Evolutionary conservation across 75 land plant species (phyloP), one percentile per base, ranked within the genome.

Genomic region (Pinus taeda): DNA sequence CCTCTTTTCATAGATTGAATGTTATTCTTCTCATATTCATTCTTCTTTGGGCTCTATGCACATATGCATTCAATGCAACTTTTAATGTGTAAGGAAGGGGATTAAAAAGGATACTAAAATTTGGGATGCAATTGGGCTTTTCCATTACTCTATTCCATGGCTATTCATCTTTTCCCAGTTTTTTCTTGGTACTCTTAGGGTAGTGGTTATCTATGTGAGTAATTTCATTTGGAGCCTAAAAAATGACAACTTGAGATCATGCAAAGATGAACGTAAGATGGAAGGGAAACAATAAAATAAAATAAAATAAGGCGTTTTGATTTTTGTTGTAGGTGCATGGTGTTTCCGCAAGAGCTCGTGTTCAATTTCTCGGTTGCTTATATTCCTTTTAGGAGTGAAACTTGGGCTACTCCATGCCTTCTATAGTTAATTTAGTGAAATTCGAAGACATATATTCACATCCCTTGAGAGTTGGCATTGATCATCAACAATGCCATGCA

Each of bases 91-190:
- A 17, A 87, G 84, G 57, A 77, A 82, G 80, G 81, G 86, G 63
- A 75, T 86, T 42, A 78, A 86, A 33, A 88, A 95, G 98, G 96
- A 93, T 76, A 86, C 90, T 84, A 85, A 85, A 45, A 83, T 97
- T 11, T 97, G 99, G 98, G 94, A 95, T 70, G 85, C 88, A 33
- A 81, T 97, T 60, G 98, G 99, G 4, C 77, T 97, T 24, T 97
- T 94, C 94, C 98, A 95, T 82, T 95, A 97, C 81, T 88, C 98
- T 57, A 85, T 94, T 17, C 98, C 99, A 77, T 95, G 98, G 24
- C 76, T 91, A 60, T 95, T 89, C 77, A 63, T 97, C 29, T 86
- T 95, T 49, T 91, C 96, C 21, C 98, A 95, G 24, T 97, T 88
- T 82, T 97, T 79, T n/a, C n/a, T n/a, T n/a, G 99, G 98, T 7